These are phyloP conservation scores for Aspergillus sp. DNA, from an alignment of 2,329 filamentous ascomycete species.

Conservation along the genomic window DNA sequence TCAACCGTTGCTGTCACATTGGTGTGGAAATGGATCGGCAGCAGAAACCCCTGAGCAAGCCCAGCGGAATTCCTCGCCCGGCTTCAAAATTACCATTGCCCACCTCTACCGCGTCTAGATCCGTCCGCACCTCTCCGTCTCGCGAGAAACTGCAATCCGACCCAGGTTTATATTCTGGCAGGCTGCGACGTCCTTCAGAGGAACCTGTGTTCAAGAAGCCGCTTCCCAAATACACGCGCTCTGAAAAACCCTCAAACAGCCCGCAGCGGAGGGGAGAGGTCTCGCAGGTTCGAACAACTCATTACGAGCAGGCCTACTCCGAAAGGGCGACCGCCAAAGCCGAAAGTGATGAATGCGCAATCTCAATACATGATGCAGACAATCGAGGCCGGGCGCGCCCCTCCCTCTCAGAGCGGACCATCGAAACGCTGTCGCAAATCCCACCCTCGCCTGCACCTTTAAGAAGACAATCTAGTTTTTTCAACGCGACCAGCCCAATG, in stretches of 20 bases:
- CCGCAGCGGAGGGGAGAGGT: slow-evolving; percentile 21
- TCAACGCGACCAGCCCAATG: slow-evolving; percentile 62
- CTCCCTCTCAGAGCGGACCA: slow-evolving; percentile 72
- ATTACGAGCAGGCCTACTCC: slow-evolving; percentile 15
- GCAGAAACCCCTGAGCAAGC: slow-evolving; percentile 27
- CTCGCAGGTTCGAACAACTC: slow-evolving; percentile 19
- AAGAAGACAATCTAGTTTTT: slow-evolving; percentile 70
- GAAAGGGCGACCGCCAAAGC: slow-evolving; percentile 10
- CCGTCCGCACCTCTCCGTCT: slow-evolving; percentile 49
- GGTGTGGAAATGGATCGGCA: slow-evolving; percentile 35
- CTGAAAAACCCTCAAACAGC: slow-evolving; percentile 21
- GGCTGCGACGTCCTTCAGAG: slow-evolving; percentile 41
- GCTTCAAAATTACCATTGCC: slow-evolving; percentile 55
- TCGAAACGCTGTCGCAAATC: slow-evolving; percentile 77
- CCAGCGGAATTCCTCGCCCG: slow-evolving; percentile 50
- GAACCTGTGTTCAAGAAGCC: slow-evolving; percentile 39
- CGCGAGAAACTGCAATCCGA: slow-evolving; percentile 48
- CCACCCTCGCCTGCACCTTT: slow-evolving; percentile 73
- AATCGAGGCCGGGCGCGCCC: slow-evolving; percentile 28
- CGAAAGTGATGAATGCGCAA: slow-evolving; percentile 14
- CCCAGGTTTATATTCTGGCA: slow-evolving; percentile 36
- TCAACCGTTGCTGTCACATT: background rate
- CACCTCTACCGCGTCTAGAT: slow-evolving; percentile 37
- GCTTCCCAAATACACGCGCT: slow-evolving; percentile 25
- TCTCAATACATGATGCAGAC: slow-evolving; percentile 19